Conservation (phyloP, 2,329 filamentous ascomycete genomes). For the Sporothrix globosa region DNA sequence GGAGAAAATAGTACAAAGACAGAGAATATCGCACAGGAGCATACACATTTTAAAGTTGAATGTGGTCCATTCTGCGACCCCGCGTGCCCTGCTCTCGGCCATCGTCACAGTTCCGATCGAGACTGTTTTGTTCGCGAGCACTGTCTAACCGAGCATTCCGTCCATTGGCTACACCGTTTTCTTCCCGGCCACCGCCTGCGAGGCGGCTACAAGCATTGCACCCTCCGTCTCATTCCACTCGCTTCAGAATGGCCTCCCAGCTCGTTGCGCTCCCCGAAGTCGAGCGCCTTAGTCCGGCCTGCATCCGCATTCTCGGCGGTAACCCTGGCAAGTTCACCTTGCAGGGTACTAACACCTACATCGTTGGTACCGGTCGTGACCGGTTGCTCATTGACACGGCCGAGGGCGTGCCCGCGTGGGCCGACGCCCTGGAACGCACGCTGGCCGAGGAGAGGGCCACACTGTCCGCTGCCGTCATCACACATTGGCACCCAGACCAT, state of each 20-base stretch:
- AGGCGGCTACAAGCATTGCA: not conserved
- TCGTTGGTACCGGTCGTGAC: slow-evolving; percentile 73
- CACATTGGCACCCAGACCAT: slow-evolving; percentile 93
- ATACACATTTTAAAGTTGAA: slow-evolving; percentile 21
- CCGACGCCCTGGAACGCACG: slow-evolving; percentile 63
- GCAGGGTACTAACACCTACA: slow-evolving; percentile 91
- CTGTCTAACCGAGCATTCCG: not conserved
- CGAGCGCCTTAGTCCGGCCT: slow-evolving; percentile 73
- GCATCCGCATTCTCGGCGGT: slow-evolving; percentile 83
- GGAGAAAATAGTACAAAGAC: not conserved
- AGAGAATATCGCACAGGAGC: not conserved
- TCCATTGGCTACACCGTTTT: not conserved
- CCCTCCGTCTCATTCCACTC: too few relatives aligned
- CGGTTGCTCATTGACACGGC: slow-evolving; percentile 90
- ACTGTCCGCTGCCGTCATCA: slow-evolving; percentile 73
- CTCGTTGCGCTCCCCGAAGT: slow-evolving; percentile 71
- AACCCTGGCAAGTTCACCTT: slow-evolving; percentile 84
- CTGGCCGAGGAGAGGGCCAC: slow-evolving; percentile 69
- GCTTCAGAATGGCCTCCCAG: slow-evolving; percentile 59
- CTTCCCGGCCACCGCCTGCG: too few relatives aligned
- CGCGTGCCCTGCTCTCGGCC: slow-evolving; percentile 13
- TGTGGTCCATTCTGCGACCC: slow-evolving; percentile 11
- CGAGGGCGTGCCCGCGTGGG: slow-evolving; percentile 78
- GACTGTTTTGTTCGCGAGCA: not conserved
- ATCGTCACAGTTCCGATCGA: slow-evolving; percentile 28